A percentile compares a stretch with the other conserved stretches of the same genome.
These are phyloP conservation scores for Beauveria australis DNA, from an alignment of 2,329 filamentous ascomycete species.

Conservation along the genomic window DNA sequence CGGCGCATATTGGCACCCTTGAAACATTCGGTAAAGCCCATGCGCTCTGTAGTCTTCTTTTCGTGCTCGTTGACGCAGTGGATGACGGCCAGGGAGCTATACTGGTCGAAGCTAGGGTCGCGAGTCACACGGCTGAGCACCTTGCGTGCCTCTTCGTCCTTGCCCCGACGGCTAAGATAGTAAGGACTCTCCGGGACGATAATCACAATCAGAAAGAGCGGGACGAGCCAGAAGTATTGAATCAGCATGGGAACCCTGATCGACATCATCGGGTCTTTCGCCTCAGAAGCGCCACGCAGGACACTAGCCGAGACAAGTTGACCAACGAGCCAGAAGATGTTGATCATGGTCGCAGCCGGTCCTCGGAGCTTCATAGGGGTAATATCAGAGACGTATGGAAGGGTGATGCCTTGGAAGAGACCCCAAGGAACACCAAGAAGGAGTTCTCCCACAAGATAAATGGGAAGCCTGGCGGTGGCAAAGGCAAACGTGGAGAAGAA, in stretches of 20 bases:
- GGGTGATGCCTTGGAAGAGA: slow-evolving; percentile 25
- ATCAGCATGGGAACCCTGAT: slow-evolving; percentile 31
- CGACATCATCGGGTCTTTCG: slow-evolving; percentile 21
- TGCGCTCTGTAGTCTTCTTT: slow-evolving; percentile 16
- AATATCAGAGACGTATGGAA: slow-evolving; percentile 31
- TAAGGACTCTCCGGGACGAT: slow-evolving; percentile 32
- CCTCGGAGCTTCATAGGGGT: slow-evolving; percentile 24
- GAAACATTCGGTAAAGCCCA: slow-evolving; percentile 28
- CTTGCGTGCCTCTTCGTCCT: slow-evolving; percentile 21
- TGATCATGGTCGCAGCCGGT: slow-evolving; percentile 30
- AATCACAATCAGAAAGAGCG: slow-evolving; percentile 23
- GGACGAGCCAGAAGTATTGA: slow-evolving; percentile 31
- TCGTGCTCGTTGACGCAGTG: slow-evolving; percentile 29
- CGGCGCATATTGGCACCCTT: slow-evolving; percentile 24
- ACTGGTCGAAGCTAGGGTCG: slow-evolving; percentile 21
- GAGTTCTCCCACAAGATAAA: slow-evolving; percentile 26
- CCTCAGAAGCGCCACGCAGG: slow-evolving; percentile 21
- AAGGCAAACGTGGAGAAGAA: background rate
- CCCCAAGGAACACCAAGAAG: slow-evolving; percentile 29
- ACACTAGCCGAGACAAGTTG: slow-evolving; percentile 28
- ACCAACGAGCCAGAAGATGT: slow-evolving; percentile 33
- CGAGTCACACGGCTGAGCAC: slow-evolving; percentile 22
- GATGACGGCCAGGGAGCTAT: slow-evolving; percentile 29
- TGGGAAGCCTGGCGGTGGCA: background rate
- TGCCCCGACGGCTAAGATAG: slow-evolving; percentile 27